Evolutionary conservation across 2,329 filamentous ascomycete species (phyloP).

Genomic region (Arachnomyces sp.): DNA sequence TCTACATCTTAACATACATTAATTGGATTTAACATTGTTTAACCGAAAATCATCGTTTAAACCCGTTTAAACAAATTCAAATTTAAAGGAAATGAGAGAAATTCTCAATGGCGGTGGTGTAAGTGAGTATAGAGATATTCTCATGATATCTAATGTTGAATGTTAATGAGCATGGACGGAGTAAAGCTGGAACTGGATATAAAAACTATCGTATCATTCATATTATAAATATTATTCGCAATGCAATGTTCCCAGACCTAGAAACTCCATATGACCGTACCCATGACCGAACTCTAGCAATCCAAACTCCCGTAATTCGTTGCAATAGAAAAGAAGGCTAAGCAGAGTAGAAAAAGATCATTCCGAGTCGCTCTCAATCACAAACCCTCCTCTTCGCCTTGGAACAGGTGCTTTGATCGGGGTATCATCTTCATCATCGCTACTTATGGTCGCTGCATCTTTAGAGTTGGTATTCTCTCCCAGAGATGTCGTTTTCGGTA

Average conservation of each 20-base stretch:
- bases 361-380: conserved; percentile 39
- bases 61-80: too few species aligned
- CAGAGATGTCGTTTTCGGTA: conserved; percentile 15
- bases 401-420: conserved; percentile 22
- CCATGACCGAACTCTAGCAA: neutral
- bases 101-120: too few species aligned
- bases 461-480: conserved; percentile 4
- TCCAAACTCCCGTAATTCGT: too few species aligned
- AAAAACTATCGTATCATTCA: too few species aligned
- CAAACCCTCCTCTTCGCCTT: conserved; percentile 31
- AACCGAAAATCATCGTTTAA: too few species aligned
- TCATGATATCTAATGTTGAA: too few species aligned
- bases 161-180: too few species aligned
- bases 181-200: too few species aligned
- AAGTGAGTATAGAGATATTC: too few species aligned
- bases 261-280: neutral
- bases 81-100: too few species aligned
- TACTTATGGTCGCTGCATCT: conserved; percentile 1
- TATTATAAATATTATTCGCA: neutral
- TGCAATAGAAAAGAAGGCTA: neutral
- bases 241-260: neutral
- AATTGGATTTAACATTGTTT: too few species aligned
- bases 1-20: too few species aligned
- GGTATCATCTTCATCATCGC: conserved; percentile 23
- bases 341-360: conserved; percentile 15